Conservation (phyloP, 2,329 filamentous ascomycete species). For the Diaporthe batatas region DNA sequence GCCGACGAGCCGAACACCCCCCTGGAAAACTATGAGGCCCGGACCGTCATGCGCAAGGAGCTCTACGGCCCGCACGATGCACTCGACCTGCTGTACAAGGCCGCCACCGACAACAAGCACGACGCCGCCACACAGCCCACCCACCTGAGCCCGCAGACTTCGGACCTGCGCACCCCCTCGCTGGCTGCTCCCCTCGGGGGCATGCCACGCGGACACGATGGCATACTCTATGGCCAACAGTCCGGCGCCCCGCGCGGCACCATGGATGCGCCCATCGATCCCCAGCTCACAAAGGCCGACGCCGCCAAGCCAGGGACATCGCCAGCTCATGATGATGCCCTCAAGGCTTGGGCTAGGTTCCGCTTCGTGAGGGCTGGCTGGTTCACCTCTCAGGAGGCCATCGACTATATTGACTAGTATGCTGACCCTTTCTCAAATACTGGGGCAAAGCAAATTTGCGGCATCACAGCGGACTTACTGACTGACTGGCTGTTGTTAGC, state of each 20-base stretch:
- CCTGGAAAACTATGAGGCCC: constrained; percentile 74
- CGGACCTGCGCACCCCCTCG: constrained; percentile 24
- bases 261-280: constrained; percentile 57
- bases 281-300: constrained; percentile 59
- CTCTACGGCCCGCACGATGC: constrained; percentile 95
- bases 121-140: constrained; percentile 21
- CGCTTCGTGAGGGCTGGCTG: constrained; percentile 96
- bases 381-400: constrained; percentile 94
- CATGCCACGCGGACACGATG: constrained; percentile 28
- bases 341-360: constrained; percentile 91
- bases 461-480: too few species aligned
- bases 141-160: constrained; percentile 29
- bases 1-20: constrained; percentile 71
- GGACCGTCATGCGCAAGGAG: constrained; percentile 75
- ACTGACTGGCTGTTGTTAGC: constrained; percentile 55
- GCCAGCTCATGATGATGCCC: constrained; percentile 73
- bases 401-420: constrained; percentile 93
- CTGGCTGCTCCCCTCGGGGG: constrained; percentile 17
- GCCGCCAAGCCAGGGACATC: constrained; percentile 60
- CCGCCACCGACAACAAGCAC: constrained; percentile 71
- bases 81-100: constrained; percentile 90
- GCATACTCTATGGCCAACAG: constrained; percentile 42
- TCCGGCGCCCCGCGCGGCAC: constrained; percentile 43
- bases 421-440: constrained; percentile 47
- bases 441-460: background rate